These are phyloP conservation scores for Aspergillus sclerotialis DNA, from an alignment of 2,329 filamentous ascomycete species.

Conservation along the genomic window DNA sequence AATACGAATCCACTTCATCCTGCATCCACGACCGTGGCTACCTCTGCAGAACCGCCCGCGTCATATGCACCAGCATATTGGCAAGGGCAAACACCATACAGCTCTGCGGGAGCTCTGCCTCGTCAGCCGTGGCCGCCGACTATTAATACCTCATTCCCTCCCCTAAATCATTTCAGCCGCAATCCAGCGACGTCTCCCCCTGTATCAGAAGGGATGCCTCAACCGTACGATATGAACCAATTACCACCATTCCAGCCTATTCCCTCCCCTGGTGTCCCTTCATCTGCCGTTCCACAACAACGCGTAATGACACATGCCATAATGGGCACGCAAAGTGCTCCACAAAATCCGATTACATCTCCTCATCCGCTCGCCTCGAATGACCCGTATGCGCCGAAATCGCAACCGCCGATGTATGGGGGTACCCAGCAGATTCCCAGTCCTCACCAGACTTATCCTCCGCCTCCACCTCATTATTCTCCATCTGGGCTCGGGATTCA, in stretches of 20 bases:
- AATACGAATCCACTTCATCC: constrained; percentile 41
- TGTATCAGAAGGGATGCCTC: constrained; percentile 56
- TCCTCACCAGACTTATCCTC: constrained; percentile 41
- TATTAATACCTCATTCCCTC: constrained; percentile 33
- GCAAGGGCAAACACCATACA: constrained; percentile 54
- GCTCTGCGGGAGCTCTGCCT: constrained; percentile 38
- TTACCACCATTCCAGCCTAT: constrained; percentile 58
- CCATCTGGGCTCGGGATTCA: constrained; percentile 35
- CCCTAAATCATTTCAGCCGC: constrained; percentile 47
- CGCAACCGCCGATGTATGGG: constrained; percentile 40
- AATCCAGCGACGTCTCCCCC: constrained; percentile 53
- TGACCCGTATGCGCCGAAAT: constrained; percentile 54
- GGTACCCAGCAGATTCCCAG: constrained; percentile 42
- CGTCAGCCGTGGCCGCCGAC: constrained; percentile 40
- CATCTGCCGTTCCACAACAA: constrained; percentile 30
- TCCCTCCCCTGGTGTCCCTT: constrained; percentile 39
- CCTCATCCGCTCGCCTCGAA: constrained; percentile 49
- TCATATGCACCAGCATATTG: constrained; percentile 47
- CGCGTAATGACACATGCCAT: constrained; percentile 39
- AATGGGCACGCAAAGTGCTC: constrained; percentile 42
- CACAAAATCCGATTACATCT: constrained; percentile 21
- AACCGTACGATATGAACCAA: constrained; percentile 60
- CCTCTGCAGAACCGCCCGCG: constrained; percentile 40
- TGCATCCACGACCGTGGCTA: constrained; percentile 42
- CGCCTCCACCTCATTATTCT: constrained; percentile 21